Evolutionary conservation across 2,329 filamentous ascomycete species (phyloP).

Genomic region (Curvularia spicifera): DNA sequence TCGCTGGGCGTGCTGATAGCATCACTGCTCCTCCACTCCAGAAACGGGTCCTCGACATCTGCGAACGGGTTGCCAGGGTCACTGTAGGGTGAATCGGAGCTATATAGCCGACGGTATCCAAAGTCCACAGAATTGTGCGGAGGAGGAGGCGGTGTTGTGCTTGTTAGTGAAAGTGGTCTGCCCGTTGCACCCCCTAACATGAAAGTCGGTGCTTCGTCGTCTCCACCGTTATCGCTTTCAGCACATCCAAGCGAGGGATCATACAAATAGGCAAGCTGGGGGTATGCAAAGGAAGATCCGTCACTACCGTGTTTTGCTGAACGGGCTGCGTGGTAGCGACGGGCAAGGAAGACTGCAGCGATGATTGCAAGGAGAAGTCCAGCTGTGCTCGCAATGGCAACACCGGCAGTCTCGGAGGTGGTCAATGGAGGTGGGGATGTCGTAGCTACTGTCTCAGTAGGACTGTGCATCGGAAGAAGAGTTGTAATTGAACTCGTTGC

Average conservation of each 20-base stretch:
- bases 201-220: conserved; percentile 29
- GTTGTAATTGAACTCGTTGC: not conserved
- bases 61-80: conserved; percentile 21
- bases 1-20: conserved; percentile 14
- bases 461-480: conserved; percentile 20
- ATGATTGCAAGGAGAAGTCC: conserved; percentile 44
- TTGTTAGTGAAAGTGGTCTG: conserved; percentile 1
- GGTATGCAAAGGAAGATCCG: conserved; percentile 35
- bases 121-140: conserved; percentile 7
- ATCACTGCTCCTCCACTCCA: conserved; percentile 12
- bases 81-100: conserved; percentile 18
- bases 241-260: conserved; percentile 32
- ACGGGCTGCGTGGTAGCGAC: conserved; percentile 36
- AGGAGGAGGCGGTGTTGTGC: conserved; percentile 3
- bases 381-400: conserved; percentile 44
- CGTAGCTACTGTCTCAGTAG: conserved; percentile 18
- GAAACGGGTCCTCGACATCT: conserved; percentile 11
- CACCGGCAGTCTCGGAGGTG: conserved; percentile 44
- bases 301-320: conserved; percentile 29
- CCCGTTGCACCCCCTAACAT: conserved; percentile 34
- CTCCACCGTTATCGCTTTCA: conserved; percentile 3
- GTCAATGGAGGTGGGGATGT: conserved; percentile 30
- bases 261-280: conserved; percentile 44
- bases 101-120: conserved; percentile 13
- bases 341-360: conserved; percentile 42